These are phyloP conservation scores for Lodderomyces elongisporus DNA, from an alignment of 1,139 yeast species.

Conservation along the genomic window DNA sequence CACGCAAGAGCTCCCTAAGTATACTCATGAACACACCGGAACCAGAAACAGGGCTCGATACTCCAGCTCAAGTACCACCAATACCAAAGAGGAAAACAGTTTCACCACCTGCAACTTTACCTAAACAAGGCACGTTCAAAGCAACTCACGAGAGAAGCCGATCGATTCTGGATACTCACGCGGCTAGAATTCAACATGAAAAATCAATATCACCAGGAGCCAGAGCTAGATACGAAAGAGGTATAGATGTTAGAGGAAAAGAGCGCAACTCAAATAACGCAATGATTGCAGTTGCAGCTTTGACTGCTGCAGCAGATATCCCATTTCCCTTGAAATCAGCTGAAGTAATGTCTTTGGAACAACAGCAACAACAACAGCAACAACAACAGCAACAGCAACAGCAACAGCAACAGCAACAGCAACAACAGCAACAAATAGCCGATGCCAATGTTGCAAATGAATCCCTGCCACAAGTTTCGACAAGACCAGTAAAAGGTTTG, in stretches of 20 bases:
- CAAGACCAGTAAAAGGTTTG: too few species aligned
- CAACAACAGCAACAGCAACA: background rate
- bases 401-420: constrained; percentile 4
- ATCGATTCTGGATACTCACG: constrained; percentile 18
- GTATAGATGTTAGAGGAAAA: constrained; percentile 34
- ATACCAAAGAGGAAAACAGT: constrained; percentile 9
- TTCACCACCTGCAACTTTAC: constrained; percentile 6
- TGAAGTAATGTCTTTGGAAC: background rate
- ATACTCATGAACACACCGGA: constrained; percentile 12
- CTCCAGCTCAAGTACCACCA: constrained; percentile 5
- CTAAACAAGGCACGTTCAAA: constrained; percentile 13
- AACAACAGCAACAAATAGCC: constrained; percentile 1
- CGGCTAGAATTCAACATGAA: background rate
- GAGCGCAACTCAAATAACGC: constrained; percentile 44
- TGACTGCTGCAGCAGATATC: constrained; percentile 66
- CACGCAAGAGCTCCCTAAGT: constrained; percentile 11
- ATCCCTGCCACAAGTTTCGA: background rate
- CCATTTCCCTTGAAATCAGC: constrained; percentile 45
- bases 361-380: background rate
- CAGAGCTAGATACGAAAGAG: constrained; percentile 32
- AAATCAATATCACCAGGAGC: constrained; percentile 8
- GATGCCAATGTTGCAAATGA: background rate
- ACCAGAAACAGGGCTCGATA: constrained; percentile 1
- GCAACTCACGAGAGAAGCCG: constrained; percentile 17
- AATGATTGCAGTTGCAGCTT: constrained; percentile 64